Base-by-base conservation (phyloP, 495 filamentous ascomycete species). In the Hypoxylon crocopeplum region DNA sequence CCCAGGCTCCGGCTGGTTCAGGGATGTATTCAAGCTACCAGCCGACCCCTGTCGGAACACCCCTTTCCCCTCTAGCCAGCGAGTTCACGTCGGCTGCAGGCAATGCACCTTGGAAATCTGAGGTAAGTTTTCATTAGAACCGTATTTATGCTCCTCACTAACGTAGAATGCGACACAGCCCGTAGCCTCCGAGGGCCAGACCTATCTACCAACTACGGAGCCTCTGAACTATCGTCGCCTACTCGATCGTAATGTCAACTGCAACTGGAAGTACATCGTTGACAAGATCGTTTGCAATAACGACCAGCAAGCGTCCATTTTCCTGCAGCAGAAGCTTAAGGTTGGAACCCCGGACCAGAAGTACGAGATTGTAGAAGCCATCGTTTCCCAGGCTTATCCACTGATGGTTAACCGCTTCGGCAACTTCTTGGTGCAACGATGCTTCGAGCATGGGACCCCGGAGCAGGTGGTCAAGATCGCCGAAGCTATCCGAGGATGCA, bases 221-320 rank as follows among this genome's bases (percentile, higher is more conserved):
- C 95, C 94, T n/a, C 81, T 97, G 37, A 98, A 98, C 70, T 98
- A 98, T 58, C 90, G 95, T 44, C 91, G 92, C 41, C 83, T 98
- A 7, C 86, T 98, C 29, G 94, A 98, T 69, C 93, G 94, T 62
- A 97, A 92, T 64, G 90, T 97, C 65, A 96, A 88, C 52, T 97
- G 93, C 79, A 94, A 98, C 75, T 98, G 95, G 94, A 97, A 93
- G 75, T 97, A 97, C 68, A 98, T 98, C 61, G 93, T 98, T 30
- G 95, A 98, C 75, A 98, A 98, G 79, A 98, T 98, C 69, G 92
- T 98, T 46, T 96, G 92, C 86, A 96, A 91, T 75, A 98, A 98
- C 69, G 94, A 98, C 66, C 94, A 98, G 69, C 94, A 98, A 74
- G 95, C 94, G 12, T 98, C 95, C 1, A 98, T 98, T 60, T 98